A percentile compares a stretch with the other conserved stretches of the same genome.
These are phyloP conservation scores for Carallia brachiata DNA, from an alignment of 345 rosid genomes.

Conservation along the genomic window DNA sequence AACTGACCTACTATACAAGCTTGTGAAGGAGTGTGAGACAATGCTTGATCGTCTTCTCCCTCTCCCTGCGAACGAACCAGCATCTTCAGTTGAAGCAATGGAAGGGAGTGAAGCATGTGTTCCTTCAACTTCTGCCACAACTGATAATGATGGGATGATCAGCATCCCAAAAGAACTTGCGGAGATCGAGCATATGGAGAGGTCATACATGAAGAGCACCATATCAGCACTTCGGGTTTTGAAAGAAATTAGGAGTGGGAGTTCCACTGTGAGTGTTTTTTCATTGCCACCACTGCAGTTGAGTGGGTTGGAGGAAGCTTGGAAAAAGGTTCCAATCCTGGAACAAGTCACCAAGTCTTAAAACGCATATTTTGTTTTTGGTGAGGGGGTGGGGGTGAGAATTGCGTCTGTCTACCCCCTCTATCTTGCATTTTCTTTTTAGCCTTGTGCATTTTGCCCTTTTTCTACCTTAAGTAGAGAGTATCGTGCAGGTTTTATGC, in stretches of 20 bases:
- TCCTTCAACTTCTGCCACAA: conserved; percentile 41
- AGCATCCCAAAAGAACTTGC: conserved; percentile 51
- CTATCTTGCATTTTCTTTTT: neutral
- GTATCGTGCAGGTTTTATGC: conserved; percentile 22
- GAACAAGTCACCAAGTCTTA: conserved; percentile 78
- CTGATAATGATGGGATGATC: conserved; percentile 24
- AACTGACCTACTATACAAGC: conserved; percentile 76
- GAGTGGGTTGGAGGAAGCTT: conserved; percentile 58
- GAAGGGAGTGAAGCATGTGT: conserved; percentile 29
- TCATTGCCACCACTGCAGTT: conserved; percentile 85
- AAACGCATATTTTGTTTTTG: no score
- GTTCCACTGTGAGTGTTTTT: conserved; percentile 82
- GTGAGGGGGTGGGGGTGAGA: neutral
- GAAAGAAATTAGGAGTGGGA: conserved; percentile 74
- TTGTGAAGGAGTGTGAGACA: conserved; percentile 75
- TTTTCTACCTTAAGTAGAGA: neutral
- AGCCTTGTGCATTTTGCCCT: neutral
- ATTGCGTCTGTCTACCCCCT: neutral
- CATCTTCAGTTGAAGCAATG: conserved; percentile 26
- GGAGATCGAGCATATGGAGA: conserved; percentile 64
- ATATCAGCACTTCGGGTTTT: conserved; percentile 71
- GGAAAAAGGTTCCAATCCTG: conserved; percentile 73
- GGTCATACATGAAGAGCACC: conserved; percentile 76
- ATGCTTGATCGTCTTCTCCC: conserved; percentile 82
- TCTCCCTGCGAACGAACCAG: conserved; percentile 13